Conservation (phyloP, 305 asterid genomes). For the Salvia sclarea region DNA sequence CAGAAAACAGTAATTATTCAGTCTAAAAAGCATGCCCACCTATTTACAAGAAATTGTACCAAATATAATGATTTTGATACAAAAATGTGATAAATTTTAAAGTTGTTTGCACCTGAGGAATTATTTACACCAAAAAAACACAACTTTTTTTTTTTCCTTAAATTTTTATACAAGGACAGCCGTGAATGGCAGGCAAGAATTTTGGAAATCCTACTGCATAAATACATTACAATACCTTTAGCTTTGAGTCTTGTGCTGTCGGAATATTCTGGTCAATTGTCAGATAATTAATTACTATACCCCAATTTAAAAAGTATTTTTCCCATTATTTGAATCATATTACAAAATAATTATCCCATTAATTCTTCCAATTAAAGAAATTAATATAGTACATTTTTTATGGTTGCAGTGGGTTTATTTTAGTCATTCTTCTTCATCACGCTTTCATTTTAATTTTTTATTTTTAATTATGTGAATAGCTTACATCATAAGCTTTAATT, state of each 20-base stretch:
- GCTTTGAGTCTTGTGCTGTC: conserved; percentile 27
- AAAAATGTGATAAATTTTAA: not conserved
- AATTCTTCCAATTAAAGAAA: too few relatives aligned
- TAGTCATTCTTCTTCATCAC: too few relatives aligned
- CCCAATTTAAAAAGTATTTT: not conserved
- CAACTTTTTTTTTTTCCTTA: not conserved
- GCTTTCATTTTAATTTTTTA: too few relatives aligned
- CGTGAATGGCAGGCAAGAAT: conserved; percentile 4
- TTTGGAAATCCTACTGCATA: not conserved
- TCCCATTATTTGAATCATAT: not conserved
- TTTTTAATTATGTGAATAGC: too few relatives aligned
- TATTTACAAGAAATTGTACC: not conserved
- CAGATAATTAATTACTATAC: not conserved
- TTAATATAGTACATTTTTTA: too few relatives aligned
- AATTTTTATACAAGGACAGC: not conserved
- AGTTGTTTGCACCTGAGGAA: not conserved
- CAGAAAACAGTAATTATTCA: not conserved
- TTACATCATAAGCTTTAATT: too few relatives aligned
- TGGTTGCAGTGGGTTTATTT: too few relatives aligned
- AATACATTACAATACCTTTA: not conserved
- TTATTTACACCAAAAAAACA: not conserved
- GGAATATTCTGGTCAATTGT: conserved; percentile 15
- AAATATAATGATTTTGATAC: not conserved
- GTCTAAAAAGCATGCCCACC: not conserved
- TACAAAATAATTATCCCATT: not conserved